Evolutionary conservation across 2,329 filamentous ascomycete species (phyloP), one percentile per base, ranked within the genome.

Genomic region (Paecilomyces sp.): DNA sequence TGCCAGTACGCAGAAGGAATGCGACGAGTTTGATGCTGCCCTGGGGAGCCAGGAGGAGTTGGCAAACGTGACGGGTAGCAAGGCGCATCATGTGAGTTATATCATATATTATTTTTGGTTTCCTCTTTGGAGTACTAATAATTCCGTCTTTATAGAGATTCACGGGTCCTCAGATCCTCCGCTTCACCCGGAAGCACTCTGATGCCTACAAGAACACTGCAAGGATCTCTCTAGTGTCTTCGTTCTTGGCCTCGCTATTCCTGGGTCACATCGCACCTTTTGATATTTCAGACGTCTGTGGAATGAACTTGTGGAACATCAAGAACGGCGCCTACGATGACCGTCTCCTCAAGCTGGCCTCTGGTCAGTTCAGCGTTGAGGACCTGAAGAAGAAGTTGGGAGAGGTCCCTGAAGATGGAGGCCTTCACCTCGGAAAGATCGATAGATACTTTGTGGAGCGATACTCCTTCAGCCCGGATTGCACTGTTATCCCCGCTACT

Each of bases 251-350:
- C 2, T 97, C 93, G 0, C 75, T 97, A 15, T 89, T 99, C 73
- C 82, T 97, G 13, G 94, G 94, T 58, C 79, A 82, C 64, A 83
- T 97, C 63, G 93, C 94, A 0, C 91, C 92, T 0, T 88, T 97
- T 66, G 94, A 99, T 73, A 92, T 96, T 67, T 89, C 89, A 69
- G 94, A 99, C 76, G 92, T 93, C 25, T 96, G 92, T 69, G 94
- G 94, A 58, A 96, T 96, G 88, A 96, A 97, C 73, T 81, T 99
- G 6, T 97, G 92, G 91, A 91, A 97, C 69, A 92, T 97, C 64
- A 80, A 86, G 63, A 80, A 83, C 22, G 86, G 89, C 64, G 73
- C 76, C 22, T 97, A 91, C 86, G 87, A 88, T 65, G 85, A 92
- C 59, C 78, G 84, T 18, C 83, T 97, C 0, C 84, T 99, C 18